Conservation (phyloP, 108 stramenopile species). For the Skeletonema potamos region DNA sequence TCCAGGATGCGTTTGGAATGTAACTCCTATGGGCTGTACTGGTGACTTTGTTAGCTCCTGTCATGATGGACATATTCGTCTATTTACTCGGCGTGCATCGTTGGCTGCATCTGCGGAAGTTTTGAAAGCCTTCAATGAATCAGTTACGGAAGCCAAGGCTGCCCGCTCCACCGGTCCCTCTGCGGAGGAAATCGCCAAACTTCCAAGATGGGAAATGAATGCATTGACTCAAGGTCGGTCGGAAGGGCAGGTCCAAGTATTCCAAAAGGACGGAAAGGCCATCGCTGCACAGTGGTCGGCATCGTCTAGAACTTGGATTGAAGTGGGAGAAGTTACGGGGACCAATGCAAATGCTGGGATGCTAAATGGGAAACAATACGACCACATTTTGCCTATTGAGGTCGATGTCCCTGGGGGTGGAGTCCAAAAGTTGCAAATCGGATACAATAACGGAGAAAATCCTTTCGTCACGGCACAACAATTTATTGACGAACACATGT, state of each 20-base stretch:
- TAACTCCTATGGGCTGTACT: constrained; percentile 38
- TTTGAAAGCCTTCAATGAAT: constrained; percentile 57
- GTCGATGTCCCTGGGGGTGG: constrained; percentile 87
- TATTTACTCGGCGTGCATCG: constrained; percentile 71
- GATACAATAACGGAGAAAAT: constrained; percentile 97
- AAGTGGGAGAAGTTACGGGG: constrained; percentile 96
- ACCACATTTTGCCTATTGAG: constrained; percentile 95
- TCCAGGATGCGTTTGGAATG: constrained; percentile 80
- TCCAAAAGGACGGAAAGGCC: constrained; percentile 82
- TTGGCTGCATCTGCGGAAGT: constrained; percentile 67
- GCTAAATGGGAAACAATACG: constrained; percentile 87
- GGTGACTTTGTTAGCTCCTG: constrained; percentile 91
- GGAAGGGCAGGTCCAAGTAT: constrained; percentile 92
- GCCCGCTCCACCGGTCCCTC: constrained; percentile 63
- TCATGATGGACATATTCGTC: constrained; percentile 78
- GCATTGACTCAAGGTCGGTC: constrained; percentile 60
- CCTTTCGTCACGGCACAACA: constrained; percentile 93
- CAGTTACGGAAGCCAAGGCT: constrained; percentile 53
- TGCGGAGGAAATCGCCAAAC: constrained; percentile 83
- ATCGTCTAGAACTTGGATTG: constrained; percentile 86
- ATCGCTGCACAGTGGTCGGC: constrained; percentile 94
- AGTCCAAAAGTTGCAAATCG: constrained; percentile 84
- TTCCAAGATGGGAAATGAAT: constrained; percentile 88
- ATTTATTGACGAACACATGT: constrained; percentile 92
- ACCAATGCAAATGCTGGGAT: constrained; percentile 62